Evolutionary conservation across 1,139 yeast species (phyloP), one percentile per base, ranked within the genome.

Genomic region (Yamadazyma membranifaciens): DNA sequence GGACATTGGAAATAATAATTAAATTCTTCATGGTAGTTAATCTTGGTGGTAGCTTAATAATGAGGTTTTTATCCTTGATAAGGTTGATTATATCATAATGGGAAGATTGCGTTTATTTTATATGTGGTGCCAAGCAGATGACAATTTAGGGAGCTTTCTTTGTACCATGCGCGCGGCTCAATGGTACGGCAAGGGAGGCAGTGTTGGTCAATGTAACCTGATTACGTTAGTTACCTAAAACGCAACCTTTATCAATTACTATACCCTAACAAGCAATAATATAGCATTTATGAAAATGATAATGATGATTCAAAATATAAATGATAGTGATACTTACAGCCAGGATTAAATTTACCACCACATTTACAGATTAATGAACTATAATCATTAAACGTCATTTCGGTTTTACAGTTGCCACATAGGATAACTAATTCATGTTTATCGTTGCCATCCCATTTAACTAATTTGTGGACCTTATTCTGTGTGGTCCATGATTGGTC

Each of bases 331-430:
- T 52, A 40, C 14, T 63, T 52, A 50, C 77, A 71, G 2, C 60
- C 60, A 2, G 73, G 73, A 48, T 71, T 71, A 48, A 71, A 71
- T 11, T 29, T 34, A 6, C 60, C 52, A 0, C 39, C 33, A 48
- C 77, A 71, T 28, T 45, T 34, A 24, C 38, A 36, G 4, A 15
- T 9, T 13, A 36, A 30, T 11, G 34, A 12, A 0, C 76, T 70
- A 2, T 17, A 30, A 25, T 44, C 55, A 0, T 42, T 40, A 39
- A 66, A 66, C 0, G 63, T 55, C 43, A 68, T 47, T 44, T 63
- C 63, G 14, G 44, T 14, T 29, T 52, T 45, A 48, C 77, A 72
- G 9, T 45, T 47, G 2, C 77, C 77, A 48, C 77, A 72, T 7
- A 69, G 49, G 9, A 71, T 51, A 27, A 67, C 69, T 26, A 50